Conservation (phyloP, 768 basidiomycete species). For the Russula ochroleuca region DNA sequence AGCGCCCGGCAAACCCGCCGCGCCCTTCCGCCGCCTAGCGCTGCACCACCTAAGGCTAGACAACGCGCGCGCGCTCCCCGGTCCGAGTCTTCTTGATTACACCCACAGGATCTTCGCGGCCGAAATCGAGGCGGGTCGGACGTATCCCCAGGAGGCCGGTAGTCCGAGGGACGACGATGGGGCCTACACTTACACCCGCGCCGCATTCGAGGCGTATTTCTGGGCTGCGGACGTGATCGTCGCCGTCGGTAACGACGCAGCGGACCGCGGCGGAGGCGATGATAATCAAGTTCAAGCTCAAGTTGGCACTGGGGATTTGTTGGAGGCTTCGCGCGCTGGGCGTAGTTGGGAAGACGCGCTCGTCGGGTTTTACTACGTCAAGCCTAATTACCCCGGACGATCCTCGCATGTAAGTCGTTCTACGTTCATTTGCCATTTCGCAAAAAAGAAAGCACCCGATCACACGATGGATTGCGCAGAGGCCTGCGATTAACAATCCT, state of each 20-base stretch:
- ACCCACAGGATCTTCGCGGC: slow-evolving; percentile 60
- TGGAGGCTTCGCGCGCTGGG: slow-evolving; percentile 43
- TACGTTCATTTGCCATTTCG: neutral
- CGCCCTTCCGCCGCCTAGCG: slow-evolving; percentile 32
- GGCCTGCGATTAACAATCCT: too few relatives aligned
- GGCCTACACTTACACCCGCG: slow-evolving; percentile 35
- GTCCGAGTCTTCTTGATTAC: slow-evolving; percentile 53
- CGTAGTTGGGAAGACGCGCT: slow-evolving; percentile 65
- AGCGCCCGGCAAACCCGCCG: slow-evolving; percentile 24
- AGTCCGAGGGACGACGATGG: neutral
- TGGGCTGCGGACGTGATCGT: slow-evolving; percentile 74
- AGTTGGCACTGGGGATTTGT: slow-evolving; percentile 32
- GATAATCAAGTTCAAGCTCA: neutral
- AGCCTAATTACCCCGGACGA: slow-evolving; percentile 87
- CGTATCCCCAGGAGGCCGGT: slow-evolving; percentile 78
- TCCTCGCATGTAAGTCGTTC: slow-evolving; percentile 73
- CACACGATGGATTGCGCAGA: neutral
- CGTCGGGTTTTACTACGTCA: slow-evolving; percentile 79
- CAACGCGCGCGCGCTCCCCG: slow-evolving; percentile 32
- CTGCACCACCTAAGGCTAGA: slow-evolving; percentile 36
- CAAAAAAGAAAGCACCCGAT: neutral
- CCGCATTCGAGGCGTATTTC: slow-evolving; percentile 69
- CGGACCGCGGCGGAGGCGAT: too few relatives aligned
- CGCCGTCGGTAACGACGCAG: too few relatives aligned
- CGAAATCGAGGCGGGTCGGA: slow-evolving; percentile 69